Percentiles rank a stretch among this genome's conserved stretches.
Conservation (phyloP, 2,329 filamentous ascomycete species). For the Aspergillus novoparasiticus region DNA sequence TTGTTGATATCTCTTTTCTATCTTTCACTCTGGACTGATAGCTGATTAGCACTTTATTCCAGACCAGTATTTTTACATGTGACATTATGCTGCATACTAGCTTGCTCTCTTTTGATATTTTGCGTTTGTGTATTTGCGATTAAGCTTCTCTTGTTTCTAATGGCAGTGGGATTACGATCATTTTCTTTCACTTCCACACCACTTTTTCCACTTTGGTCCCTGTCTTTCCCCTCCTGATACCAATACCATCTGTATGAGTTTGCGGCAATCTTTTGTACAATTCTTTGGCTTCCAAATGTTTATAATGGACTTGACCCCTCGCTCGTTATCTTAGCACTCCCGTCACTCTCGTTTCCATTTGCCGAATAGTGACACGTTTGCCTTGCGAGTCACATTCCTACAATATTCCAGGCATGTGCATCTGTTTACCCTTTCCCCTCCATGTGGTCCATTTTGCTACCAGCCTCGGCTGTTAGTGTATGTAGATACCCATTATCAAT, state of each 20-base stretch:
- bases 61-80: not conserved
- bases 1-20: conserved; percentile 9
- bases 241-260: conserved; percentile 7
- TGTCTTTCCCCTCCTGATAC: conserved; percentile 2
- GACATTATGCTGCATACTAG: conserved; percentile 7
- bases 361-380: conserved; percentile 1
- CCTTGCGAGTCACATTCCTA: not conserved
- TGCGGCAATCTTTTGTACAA: conserved; percentile 19
- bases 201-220: not conserved
- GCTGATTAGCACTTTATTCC: not conserved
- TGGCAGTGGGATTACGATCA: conserved; percentile 13
- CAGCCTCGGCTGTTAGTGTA: conserved; percentile 8
- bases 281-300: conserved; percentile 7
- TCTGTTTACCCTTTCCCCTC: not conserved
- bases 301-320: not conserved
- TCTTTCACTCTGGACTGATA: conserved; percentile 14
- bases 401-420: conserved; percentile 1
- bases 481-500: conserved; percentile 16
- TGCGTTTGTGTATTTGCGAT: conserved; percentile 1
- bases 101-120: conserved; percentile 6
- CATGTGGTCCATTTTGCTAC: conserved; percentile 4
- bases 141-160: conserved; percentile 5
- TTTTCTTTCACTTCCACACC: conserved; percentile 6
- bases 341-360: conserved; percentile 11
- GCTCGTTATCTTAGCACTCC: not conserved